A percentile compares a stretch with the other conserved stretches of the same genome.
These are phyloP conservation scores for Phaeosphaeriaceae sp. DNA, from an alignment of 2,329 filamentous ascomycete genomes.

Conservation along the genomic window DNA sequence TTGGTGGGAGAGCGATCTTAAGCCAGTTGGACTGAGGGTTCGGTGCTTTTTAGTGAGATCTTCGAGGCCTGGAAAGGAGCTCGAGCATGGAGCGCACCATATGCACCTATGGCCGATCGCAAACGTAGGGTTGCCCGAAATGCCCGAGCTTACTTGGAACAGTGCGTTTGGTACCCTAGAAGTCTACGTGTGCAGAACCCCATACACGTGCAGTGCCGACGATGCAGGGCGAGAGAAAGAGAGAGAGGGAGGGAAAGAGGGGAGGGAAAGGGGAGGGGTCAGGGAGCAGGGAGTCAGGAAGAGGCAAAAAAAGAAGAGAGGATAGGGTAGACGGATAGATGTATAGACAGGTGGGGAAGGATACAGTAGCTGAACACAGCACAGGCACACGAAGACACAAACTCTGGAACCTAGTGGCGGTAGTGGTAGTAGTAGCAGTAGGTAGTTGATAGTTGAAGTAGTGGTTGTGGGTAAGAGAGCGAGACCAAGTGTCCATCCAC, in stretches of 20 bases:
- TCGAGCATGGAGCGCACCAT: slow-evolving; percentile 2
- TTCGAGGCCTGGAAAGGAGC: slow-evolving; percentile 22
- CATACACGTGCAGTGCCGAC: not conserved
- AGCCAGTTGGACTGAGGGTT: slow-evolving; percentile 12
- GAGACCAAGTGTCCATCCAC: no score
- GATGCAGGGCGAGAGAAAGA: not conserved
- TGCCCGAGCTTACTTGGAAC: slow-evolving; percentile 3
- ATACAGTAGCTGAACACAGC: no score
- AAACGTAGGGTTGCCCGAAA: not conserved
- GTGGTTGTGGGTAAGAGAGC: no score
- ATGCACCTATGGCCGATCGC: slow-evolving; percentile 6
- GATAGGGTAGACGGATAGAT: no score
- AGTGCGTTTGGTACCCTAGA: not conserved
- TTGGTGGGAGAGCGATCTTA: slow-evolving; percentile 8
- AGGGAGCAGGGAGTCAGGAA: not conserved
- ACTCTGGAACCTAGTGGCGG: no score
- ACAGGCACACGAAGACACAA: no score
- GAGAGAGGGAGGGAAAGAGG: not conserved
- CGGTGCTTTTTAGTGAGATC: slow-evolving; percentile 16
- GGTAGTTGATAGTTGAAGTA: no score
- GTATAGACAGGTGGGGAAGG: no score
- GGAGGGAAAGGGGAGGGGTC: not conserved
- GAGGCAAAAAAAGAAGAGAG: no score
- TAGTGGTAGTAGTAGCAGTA: no score
- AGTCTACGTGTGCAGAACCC: not conserved